These are phyloP conservation scores for Penicillium egyptiacum DNA, from an alignment of 495 filamentous ascomycete species.

Conservation along the genomic window DNA sequence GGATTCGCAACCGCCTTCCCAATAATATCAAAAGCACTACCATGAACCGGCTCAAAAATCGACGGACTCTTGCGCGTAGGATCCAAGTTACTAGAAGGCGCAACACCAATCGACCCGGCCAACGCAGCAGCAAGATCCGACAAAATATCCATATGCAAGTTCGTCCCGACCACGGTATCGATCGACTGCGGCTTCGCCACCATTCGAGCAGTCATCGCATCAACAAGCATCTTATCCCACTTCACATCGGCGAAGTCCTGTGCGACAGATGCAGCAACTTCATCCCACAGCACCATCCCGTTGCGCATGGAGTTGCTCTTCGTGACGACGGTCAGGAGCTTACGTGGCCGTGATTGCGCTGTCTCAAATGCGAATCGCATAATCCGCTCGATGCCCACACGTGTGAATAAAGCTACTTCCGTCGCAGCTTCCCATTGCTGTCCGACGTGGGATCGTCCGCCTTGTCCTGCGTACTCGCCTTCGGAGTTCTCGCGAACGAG, in stretches of 20 bases:
- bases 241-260: slow-evolving; percentile 48
- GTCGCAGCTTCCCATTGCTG: slow-evolving; percentile 49
- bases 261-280: slow-evolving; percentile 39
- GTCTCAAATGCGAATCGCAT: slow-evolving; percentile 52
- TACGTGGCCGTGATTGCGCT: slow-evolving; percentile 37
- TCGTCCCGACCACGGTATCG: slow-evolving; percentile 53
- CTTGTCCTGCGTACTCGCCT: slow-evolving; percentile 53
- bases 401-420: slow-evolving; percentile 50
- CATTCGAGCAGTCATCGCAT: slow-evolving; percentile 55
- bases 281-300: slow-evolving; percentile 54
- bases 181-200: slow-evolving; percentile 46
- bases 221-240: slow-evolving; percentile 53
- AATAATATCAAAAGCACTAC: slow-evolving; percentile 63
- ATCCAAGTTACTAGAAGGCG: slow-evolving; percentile 57
- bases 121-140: slow-evolving; percentile 52
- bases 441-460: slow-evolving; percentile 42
- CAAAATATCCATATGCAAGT: slow-evolving; percentile 52
- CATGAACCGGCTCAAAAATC: slow-evolving; percentile 64
- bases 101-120: slow-evolving; percentile 51
- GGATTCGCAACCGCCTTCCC: slow-evolving; percentile 67
- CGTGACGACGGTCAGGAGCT: slow-evolving; percentile 50
- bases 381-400: slow-evolving; percentile 47
- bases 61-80: slow-evolving; percentile 55
- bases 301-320: slow-evolving; percentile 54
- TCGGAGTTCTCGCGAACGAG: slow-evolving; percentile 53